Percentiles rank a stretch among this genome's conserved stretches.
These are phyloP conservation scores for Jatropha curcas DNA, from an alignment of 345 rosid species.

Conservation along the genomic window DNA sequence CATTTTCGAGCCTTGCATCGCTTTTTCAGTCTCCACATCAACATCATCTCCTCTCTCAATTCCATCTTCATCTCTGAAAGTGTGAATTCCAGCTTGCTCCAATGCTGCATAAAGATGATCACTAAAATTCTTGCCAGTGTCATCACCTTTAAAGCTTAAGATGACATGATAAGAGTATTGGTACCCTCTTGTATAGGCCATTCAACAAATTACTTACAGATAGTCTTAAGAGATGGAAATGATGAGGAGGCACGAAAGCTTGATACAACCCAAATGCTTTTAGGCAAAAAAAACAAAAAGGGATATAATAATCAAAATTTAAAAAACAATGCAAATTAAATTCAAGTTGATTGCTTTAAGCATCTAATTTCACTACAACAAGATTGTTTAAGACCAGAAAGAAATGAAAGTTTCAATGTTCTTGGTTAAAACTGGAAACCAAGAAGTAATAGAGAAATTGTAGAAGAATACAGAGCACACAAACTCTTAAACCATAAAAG, in stretches of 20 bases:
- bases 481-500: too few species aligned
- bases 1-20: slow-evolving; percentile 5
- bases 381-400: too few species aligned
- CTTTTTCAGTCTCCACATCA: background rate
- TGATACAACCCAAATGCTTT: background rate
- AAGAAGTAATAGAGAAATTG: too few species aligned
- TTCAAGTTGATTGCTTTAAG: background rate
- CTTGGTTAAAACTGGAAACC: too few species aligned
- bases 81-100: slow-evolving; percentile 13
- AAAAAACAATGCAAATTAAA: background rate
- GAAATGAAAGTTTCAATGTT: too few species aligned
- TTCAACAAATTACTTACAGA: too few species aligned
- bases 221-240: too few species aligned
- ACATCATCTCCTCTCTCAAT: background rate
- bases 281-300: background rate
- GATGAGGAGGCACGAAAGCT: background rate
- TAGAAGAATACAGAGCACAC: too few species aligned
- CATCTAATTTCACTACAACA: too few species aligned
- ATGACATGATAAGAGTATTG: background rate
- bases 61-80: slow-evolving; percentile 11
- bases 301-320: background rate
- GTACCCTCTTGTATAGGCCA: background rate
- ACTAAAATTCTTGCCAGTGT: slow-evolving; percentile 10
- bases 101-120: slow-evolving; percentile 17
- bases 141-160: slow-evolving; percentile 13